Evolutionary conservation across 1,139 yeast genomes (phyloP), one percentile per base, ranked within the genome.

Genomic region (Zygoascus sp.): DNA sequence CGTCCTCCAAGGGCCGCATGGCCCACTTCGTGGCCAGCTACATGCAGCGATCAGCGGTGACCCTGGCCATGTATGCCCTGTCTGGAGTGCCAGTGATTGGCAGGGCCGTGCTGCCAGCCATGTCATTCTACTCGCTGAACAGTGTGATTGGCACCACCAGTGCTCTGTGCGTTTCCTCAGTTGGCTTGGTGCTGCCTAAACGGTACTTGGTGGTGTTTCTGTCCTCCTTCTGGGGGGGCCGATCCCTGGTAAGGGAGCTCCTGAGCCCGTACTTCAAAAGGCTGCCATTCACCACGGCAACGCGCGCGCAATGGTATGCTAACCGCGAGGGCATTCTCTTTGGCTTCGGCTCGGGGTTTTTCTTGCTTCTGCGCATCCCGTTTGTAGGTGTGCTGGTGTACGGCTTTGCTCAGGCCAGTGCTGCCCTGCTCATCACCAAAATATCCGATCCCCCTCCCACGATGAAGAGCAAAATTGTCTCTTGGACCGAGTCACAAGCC

Each of bases 251-350:
- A 39, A 64, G 69, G 32, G 80, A 77, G 47, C 66, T 80, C 36
- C 65, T 80, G 34, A 62, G 64, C 9, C 83, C 83, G 2, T 80
- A 76, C 58, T 77, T 80, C 60, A 59, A 67, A 11, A 63, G 77
- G 20, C 64, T 78, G 17, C 75, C 77, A 8, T 74, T 79, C 50
- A 54, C 65, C 4, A 61, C 72, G 7, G 53, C 63, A n/a, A 79
- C 78, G 46, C 66, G 67, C 41, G 66, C 68, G 9, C 73, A 69
- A 46, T 80, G 86, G 86, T 63, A 70, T 46, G 67, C 68, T 17
- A 73, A 81, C 9, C 67, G 86, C 34, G 78, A 75, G 45, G 85
- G 85, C 0, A 69, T 78, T 16, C 62, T 80, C 39, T 75, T 76
- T 54, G 85, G 85, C 1, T 79, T 78, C 54, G 79, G 81, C 1